Evolutionary conservation across 345 rosid genomes (phyloP).

Genomic region (Bruguiera gymnorhiza): DNA sequence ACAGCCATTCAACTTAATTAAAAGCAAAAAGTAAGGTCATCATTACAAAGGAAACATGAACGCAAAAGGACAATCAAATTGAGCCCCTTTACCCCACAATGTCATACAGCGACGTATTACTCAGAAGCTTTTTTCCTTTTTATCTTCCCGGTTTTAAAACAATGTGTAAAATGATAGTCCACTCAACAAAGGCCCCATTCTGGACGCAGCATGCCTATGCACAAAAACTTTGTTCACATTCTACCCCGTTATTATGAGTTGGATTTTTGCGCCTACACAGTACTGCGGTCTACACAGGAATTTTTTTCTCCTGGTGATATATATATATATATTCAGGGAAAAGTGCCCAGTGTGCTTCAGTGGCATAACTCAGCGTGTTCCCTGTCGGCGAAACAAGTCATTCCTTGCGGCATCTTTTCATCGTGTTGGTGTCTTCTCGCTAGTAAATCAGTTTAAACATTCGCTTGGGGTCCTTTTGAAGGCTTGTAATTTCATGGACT

Average conservation of each 20-base stretch:
- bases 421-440: neutral
- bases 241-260: neutral
- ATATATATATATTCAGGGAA: neutral
- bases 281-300: neutral
- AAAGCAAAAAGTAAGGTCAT: slow-evolving; percentile 30
- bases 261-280: too few relatives aligned
- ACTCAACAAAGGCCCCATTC: slow-evolving; percentile 55
- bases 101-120: slow-evolving; percentile 38
- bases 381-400: slow-evolving; percentile 5
- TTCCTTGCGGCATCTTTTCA: neutral
- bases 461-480: too few relatives aligned
- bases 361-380: slow-evolving; percentile 11
- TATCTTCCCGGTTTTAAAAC: slow-evolving; percentile 23
- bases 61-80: slow-evolving; percentile 59
- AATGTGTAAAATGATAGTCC: slow-evolving; percentile 28
- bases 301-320: neutral
- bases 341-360: slow-evolving; percentile 7
- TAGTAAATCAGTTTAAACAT: too few relatives aligned
- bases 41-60: slow-evolving; percentile 50
- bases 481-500: too few relatives aligned
- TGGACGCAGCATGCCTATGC: slow-evolving; percentile 59
- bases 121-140: slow-evolving; percentile 38
- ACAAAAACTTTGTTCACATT: slow-evolving; percentile 34
- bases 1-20: slow-evolving; percentile 21
- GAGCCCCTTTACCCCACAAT: slow-evolving; percentile 59